Evolutionary conservation across 1,284 basidiomycete genomes (phyloP).

Genomic region (Abortiporus biennis): DNA sequence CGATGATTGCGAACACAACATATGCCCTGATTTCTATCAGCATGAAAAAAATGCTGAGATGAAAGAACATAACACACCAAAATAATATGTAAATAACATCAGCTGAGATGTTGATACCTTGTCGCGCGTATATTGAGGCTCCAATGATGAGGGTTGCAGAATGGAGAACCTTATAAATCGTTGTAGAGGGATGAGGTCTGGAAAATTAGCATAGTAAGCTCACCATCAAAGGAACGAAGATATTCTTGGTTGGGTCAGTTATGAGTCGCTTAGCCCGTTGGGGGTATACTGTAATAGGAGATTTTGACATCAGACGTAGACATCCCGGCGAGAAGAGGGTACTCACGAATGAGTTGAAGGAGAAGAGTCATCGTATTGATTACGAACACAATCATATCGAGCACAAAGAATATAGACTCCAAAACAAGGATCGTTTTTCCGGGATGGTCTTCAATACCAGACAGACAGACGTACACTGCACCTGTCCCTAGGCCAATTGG

Average conservation of each 20-base stretch:
- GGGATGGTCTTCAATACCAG: conserved; percentile 31
- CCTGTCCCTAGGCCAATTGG: conserved; percentile 45
- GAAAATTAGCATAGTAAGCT: conserved; percentile 5
- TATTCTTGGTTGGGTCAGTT: conserved; percentile 36
- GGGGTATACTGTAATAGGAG: conserved; percentile 32
- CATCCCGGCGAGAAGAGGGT: not conserved
- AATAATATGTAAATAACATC: conserved; percentile 33
- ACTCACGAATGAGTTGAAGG: conserved; percentile 37
- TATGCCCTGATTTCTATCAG: conserved; percentile 37
- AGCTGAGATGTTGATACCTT: conserved; percentile 19
- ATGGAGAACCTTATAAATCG: conserved; percentile 24
- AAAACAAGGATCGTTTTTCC: conserved; percentile 22
- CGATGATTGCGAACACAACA: conserved; percentile 28
- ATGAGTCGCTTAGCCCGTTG: conserved; percentile 34
- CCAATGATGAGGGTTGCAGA: conserved; percentile 45
- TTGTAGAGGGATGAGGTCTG: conserved; percentile 16
- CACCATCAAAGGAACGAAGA: conserved; percentile 41
- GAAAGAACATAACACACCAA: conserved; percentile 27
- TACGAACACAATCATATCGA: conserved; percentile 37
- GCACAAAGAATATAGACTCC: conserved; percentile 39
- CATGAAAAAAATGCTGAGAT: not conserved
- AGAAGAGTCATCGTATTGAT: conserved; percentile 35
- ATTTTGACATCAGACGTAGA: no score
- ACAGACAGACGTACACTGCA: conserved; percentile 39
- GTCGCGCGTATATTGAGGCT: conserved; percentile 35